A percentile compares a stretch with the other conserved stretches of the same genome.
These are phyloP conservation scores for Hanseniaspora uvarum DNA, from an alignment of 1,139 yeast genomes.

Conservation along the genomic window DNA sequence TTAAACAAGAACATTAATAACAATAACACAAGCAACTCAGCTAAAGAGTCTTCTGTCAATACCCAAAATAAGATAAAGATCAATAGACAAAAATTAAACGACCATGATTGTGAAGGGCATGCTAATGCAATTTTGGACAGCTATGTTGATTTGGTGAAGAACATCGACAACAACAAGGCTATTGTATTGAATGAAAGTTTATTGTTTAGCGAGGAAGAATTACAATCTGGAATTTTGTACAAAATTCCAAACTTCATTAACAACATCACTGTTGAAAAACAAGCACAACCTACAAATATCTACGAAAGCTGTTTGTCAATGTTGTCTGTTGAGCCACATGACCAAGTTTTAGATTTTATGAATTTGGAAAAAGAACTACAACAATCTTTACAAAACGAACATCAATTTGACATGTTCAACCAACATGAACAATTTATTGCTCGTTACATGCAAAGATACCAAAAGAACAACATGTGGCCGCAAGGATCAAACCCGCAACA, in stretches of 20 bases:
- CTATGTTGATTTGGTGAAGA: conserved; percentile 1
- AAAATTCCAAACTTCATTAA: conserved; percentile 5
- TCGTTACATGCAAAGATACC: conserved; percentile 25
- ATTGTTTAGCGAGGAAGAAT: conserved; percentile 11
- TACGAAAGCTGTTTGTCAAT: background rate
- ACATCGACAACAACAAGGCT: background rate
- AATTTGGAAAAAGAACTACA: conserved; percentile 22
- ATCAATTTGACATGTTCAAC: conserved; percentile 14
- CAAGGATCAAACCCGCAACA: conserved; percentile 19
- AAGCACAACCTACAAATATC: background rate
- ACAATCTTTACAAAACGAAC: conserved; percentile 21
- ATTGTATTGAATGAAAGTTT: background rate
- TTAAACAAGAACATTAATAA: conserved; percentile 12
- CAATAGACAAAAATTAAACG: conserved; percentile 2
- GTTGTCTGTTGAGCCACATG: conserved; percentile 28
- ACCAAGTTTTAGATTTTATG: conserved; percentile 27
- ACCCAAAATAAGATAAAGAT: background rate
- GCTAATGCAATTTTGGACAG: conserved; percentile 9
- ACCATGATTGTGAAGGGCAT: conserved; percentile 9
- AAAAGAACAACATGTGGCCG: conserved; percentile 23
- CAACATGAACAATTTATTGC: conserved; percentile 25
- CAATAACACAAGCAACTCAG: conserved; percentile 20
- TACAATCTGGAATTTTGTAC: background rate
- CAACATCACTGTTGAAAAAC: conserved; percentile 20
- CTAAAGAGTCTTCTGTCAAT: background rate